Conservation (phyloP, 305 asterid species). For the Fraxinus paxiana region DNA sequence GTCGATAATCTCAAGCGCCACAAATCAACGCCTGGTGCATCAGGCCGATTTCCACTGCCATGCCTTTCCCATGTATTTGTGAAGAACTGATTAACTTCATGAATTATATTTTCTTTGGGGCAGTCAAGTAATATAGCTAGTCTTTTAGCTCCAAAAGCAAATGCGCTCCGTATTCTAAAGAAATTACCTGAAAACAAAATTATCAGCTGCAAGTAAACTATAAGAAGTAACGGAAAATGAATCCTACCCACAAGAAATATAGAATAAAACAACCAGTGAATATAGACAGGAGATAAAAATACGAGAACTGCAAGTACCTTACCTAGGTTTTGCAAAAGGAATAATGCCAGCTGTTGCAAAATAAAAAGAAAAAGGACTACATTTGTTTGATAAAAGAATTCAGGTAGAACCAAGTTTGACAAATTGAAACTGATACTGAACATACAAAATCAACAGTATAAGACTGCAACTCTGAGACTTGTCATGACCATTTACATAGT, state of each 20-base stretch:
- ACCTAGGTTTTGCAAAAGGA: neutral
- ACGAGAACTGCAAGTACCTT: neutral
- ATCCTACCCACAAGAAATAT: neutral
- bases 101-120: conserved; percentile 51
- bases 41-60: conserved; percentile 79
- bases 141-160: conserved; percentile 85
- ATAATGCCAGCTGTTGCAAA: conserved; percentile 4
- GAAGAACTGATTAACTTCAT: conserved; percentile 84
- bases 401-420: neutral
- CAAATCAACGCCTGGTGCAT: conserved; percentile 59
- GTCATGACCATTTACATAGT: neutral
- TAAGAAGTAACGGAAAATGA: neutral
- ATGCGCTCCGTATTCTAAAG: conserved; percentile 86
- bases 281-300: neutral
- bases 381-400: neutral
- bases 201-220: conserved; percentile 5
- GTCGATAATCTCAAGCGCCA: conserved; percentile 38
- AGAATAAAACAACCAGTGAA: neutral
- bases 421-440: neutral
- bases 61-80: conserved; percentile 82
- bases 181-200: conserved; percentile 63
- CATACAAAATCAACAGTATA: neutral
- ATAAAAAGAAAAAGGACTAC: neutral
- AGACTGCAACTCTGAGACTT: neutral
- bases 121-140: conserved; percentile 71